Conservation (phyloP, 208 protist species). For the Acanthamoeba healyi region DNA sequence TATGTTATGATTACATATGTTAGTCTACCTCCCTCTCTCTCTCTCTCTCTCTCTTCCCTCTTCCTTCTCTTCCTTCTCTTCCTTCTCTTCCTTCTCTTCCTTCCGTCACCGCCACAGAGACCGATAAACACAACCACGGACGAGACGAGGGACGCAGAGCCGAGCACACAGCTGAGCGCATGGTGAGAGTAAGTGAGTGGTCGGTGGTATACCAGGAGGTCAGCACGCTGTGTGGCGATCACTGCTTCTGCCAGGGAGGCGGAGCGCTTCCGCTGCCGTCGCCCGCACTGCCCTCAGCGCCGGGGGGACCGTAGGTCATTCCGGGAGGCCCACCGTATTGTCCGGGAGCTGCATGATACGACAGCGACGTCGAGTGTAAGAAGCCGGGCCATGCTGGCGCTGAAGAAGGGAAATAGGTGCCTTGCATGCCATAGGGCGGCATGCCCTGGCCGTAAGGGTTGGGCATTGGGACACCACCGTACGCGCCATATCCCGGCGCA, state of each 20-base stretch:
- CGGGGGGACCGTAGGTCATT: constrained; percentile 16
- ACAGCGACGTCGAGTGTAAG: no score
- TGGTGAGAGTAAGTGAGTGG: neutral
- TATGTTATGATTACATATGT: neutral
- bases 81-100: no score
- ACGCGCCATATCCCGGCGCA: neutral
- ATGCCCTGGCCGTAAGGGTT: neutral
- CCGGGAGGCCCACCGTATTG: constrained; percentile 5
- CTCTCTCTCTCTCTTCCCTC: no score
- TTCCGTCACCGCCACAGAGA: neutral
- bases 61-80: no score
- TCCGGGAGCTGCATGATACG: neutral
- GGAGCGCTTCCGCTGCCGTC: neutral
- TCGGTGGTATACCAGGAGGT: neutral
- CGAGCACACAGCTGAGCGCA: neutral
- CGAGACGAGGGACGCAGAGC: neutral
- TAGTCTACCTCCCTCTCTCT: neutral
- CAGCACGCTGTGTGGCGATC: no score
- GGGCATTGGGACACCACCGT: constrained; percentile 8
- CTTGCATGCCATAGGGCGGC: neutral
- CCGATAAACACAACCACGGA: neutral
- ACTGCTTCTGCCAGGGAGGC: constrained; percentile 2
- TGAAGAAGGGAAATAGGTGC: neutral
- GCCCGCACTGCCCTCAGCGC: neutral
- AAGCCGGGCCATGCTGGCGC: neutral